Evolutionary conservation across 2,329 filamentous ascomycete species (phyloP), one percentile per base, ranked within the genome.

Genomic region (Leptosphaerulina australis): DNA sequence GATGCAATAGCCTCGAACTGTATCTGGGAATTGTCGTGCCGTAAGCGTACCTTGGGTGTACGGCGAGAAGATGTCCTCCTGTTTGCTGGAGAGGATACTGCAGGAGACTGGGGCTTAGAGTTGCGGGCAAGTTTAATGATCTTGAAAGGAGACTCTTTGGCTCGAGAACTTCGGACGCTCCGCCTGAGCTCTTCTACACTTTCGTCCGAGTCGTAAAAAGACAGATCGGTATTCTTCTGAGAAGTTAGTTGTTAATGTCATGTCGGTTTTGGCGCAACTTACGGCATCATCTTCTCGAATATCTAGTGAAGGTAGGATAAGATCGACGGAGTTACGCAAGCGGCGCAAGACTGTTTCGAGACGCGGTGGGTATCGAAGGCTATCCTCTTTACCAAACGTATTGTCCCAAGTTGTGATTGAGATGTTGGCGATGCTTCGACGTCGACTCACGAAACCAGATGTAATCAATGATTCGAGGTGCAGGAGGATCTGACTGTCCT

Each of bases 21-120:
- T 20, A 95, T 81, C 64, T 95, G 91, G 0, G 90, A 95, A 70
- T 95, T 83, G 55, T 96, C 84, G 60, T 96, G 91, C 25, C 88
- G 83, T 21, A 86, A 77, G 51, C 82, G 83, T 14, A 81, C 77
- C 36, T 80, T 83, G 10, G 72, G 70, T 39, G 70, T 75, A 21
- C 56, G 60, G 34, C 63, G 62, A 11, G 62, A 45, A 40, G 68
- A 50, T 11, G 39, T 40, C 52, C 60, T 66, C 45, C 57, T 63
- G 24, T 47, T 62, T 5, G 45, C 53, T 21, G 55, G 51, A 22
- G 55, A 59, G 0, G 64, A 51, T 0, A 64, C 46, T 4, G 63
- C 62, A 11, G 68, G 67, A 18, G 69, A 70, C 21, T 62, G 57
- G 4, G 58, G 60, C 24, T 56, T 59, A 5, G 66, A 62, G 33